Evolutionary conservation across 805 yeast genomes (phyloP).

Genomic region (Barnettozyma salicaria): DNA sequence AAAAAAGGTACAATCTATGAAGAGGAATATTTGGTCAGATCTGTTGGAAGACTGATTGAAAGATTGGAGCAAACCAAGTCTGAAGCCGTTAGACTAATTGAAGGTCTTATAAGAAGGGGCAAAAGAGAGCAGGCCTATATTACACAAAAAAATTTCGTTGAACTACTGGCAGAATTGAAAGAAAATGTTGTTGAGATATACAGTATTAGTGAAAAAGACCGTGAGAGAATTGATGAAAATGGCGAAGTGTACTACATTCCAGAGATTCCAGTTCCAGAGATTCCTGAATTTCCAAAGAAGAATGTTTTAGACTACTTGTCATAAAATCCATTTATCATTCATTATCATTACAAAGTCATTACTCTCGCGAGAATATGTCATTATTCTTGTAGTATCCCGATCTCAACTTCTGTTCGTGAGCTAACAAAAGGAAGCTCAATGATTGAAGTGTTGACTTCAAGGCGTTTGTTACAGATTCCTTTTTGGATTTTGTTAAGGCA

Average conservation of each 20-base stretch:
- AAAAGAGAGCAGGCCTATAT: constrained; percentile 78
- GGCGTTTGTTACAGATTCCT: constrained; percentile 84
- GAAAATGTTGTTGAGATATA: constrained; percentile 73
- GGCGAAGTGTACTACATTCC: constrained; percentile 77
- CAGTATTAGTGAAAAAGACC: constrained; percentile 72
- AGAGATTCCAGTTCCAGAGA: constrained; percentile 65
- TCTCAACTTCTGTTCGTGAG: constrained; percentile 30
- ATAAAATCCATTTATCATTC: background rate
- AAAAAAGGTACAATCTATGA: constrained; percentile 97
- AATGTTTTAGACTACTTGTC: constrained; percentile 46
- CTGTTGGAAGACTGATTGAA: constrained; percentile 83
- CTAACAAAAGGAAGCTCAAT: constrained; percentile 58
- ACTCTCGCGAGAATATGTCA: background rate
- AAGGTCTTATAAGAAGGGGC: constrained; percentile 65
- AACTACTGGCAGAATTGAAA: constrained; percentile 47
- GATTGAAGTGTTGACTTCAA: constrained; percentile 71
- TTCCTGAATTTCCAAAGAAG: constrained; percentile 56
- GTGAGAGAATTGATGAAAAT: constrained; percentile 84
- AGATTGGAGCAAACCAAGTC: constrained; percentile 67
- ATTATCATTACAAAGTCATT: no score
- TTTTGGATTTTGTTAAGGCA: constrained; percentile 76
- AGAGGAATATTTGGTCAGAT: constrained; percentile 86
- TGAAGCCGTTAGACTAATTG: constrained; percentile 70
- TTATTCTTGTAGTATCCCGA: constrained; percentile 27
- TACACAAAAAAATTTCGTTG: constrained; percentile 62